These are phyloP conservation scores for Tricladium varicosporioides DNA, from an alignment of 2,329 filamentous ascomycete genomes.

Conservation along the genomic window DNA sequence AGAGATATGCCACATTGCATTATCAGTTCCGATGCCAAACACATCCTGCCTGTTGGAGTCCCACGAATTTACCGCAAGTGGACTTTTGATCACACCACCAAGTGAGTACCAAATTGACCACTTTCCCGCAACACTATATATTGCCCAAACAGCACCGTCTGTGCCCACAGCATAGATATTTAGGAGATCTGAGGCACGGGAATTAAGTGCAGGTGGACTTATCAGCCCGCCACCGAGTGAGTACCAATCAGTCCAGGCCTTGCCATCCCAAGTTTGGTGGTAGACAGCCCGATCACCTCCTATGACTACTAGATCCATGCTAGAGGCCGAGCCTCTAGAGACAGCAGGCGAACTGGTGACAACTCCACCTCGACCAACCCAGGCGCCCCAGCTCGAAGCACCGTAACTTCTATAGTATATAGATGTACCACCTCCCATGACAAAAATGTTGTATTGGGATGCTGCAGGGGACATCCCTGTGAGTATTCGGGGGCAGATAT, in stretches of 20 bases:
- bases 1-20: background rate
- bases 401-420: background rate
- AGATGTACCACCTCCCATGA: background rate
- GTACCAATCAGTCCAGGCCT: background rate
- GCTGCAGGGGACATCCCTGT: background rate
- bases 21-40: background rate
- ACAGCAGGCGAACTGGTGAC: background rate
- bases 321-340: background rate
- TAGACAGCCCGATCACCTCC: background rate
- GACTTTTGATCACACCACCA: background rate
- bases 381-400: background rate
- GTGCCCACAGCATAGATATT: background rate
- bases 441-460: background rate
- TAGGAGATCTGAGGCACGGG: background rate
- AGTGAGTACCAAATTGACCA: background rate
- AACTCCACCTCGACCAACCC: background rate
- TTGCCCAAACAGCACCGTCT: background rate
- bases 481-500: background rate
- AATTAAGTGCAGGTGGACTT: background rate
- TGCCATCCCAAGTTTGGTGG: background rate
- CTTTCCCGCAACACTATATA: background rate
- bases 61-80: background rate
- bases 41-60: background rate
- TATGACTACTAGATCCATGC: background rate
- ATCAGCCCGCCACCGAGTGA: background rate